Evolutionary conservation across 441 rosid species (phyloP).

Genomic region (Monsonia emarginata): DNA sequence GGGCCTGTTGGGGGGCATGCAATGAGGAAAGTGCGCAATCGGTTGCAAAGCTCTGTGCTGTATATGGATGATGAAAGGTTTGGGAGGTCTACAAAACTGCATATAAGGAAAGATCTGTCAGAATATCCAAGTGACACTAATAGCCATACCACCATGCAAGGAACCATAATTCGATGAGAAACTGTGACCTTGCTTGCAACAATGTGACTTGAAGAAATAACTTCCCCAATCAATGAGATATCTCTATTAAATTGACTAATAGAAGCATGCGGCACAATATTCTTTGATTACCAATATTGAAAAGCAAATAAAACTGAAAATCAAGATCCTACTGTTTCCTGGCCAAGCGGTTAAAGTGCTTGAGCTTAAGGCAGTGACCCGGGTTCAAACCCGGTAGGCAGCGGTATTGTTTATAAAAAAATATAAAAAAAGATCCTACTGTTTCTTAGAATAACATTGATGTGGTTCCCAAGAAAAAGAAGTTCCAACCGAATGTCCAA

Average conservation of each 20-base stretch:
- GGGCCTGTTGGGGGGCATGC: conserved; percentile 97
- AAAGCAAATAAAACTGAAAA: too few relatives aligned
- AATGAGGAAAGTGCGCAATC: conserved; percentile 77
- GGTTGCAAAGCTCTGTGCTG: conserved; percentile 78
- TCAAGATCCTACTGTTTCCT: too few relatives aligned
- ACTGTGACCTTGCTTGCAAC: neutral
- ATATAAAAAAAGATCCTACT: neutral
- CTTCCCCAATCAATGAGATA: neutral
- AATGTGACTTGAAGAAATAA: neutral
- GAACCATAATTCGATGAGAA: neutral
- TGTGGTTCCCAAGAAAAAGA: neutral
- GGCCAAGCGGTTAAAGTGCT: too few relatives aligned
- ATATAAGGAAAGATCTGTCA: conserved; percentile 18
- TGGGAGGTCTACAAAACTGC: conserved; percentile 90
- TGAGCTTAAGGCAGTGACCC: too few relatives aligned
- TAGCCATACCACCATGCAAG: conserved; percentile 17
- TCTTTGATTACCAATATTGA: too few relatives aligned
- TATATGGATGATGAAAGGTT: conserved; percentile 76
- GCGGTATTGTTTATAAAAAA: too few relatives aligned
- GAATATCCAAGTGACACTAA: neutral
- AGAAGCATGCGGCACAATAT: too few relatives aligned
- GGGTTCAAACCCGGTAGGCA: too few relatives aligned
- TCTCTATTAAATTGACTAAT: neutral
- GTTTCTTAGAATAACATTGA: neutral
- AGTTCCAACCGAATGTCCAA: neutral